Evolutionary conservation across 306 rosid genomes (phyloP), one percentile per base, ranked within the genome.

Genomic region (Urtica urens): DNA sequence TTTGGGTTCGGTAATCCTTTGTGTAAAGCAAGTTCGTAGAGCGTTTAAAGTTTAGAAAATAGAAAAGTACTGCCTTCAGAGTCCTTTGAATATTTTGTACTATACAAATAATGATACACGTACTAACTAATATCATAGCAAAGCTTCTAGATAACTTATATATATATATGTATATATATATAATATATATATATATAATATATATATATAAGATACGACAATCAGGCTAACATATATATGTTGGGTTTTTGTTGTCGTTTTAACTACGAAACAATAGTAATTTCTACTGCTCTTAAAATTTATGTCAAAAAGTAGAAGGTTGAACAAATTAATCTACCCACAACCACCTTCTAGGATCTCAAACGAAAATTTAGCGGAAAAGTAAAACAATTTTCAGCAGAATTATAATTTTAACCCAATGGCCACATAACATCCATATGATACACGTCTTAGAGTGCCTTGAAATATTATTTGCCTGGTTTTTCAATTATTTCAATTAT

Each of bases 241-340:
- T n/a, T n/a, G n/a, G n/a, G n/a, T n/a, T n/a, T n/a, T n/a, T n/a
- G n/a, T n/a, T n/a, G n/a, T n/a, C n/a, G n/a, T n/a, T n/a, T n/a
- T n/a, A n/a, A n/a, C n/a, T n/a, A n/a, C n/a, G n/a, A n/a, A n/a
- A n/a, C n/a, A n/a, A n/a, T n/a, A n/a, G n/a, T n/a, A n/a, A n/a
- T n/a, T n/a, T n/a, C n/a, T n/a, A n/a, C n/a, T n/a, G n/a, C n/a
- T 2, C 15, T 13, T 59, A 27, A 30, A 23, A 25, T 46, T 40
- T 47, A 58, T 58, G 88, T 80, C 83, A 80, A 66, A 66, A 55
- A 46, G 62, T 68, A 28, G 40, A 73, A 63, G 68, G 84, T 66
- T 71, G 75, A 74, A 65, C 81, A 57, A 71, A 80, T 65, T 71
- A 53, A 70, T 65, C 84, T 77, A 77, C 68, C 65, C 58, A 53